Evolutionary conservation across 2,329 filamentous ascomycete genomes (phyloP).

Genomic region (Hypoxylon sp.): DNA sequence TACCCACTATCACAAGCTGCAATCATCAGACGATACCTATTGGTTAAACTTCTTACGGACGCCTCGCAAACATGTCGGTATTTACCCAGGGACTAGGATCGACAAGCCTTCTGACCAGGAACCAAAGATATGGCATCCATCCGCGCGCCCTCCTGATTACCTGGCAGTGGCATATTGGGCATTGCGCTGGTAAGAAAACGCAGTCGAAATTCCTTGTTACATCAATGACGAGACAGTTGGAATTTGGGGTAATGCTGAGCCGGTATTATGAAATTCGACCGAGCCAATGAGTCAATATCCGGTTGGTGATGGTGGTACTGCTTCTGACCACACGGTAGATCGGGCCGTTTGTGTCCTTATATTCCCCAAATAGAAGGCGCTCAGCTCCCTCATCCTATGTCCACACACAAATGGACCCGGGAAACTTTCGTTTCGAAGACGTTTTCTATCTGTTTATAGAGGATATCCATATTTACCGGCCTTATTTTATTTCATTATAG

Average conservation of each 20-base stretch:
- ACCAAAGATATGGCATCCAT: slow-evolving; percentile 29
- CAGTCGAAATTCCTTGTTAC: slow-evolving; percentile 26
- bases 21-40: slow-evolving; percentile 17
- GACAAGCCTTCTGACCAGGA: slow-evolving; percentile 19
- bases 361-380: slow-evolving; percentile 35
- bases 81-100: slow-evolving; percentile 35
- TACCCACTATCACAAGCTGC: slow-evolving; percentile 17
- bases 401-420: slow-evolving; percentile 22
- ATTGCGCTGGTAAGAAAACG: slow-evolving; percentile 19
- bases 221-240: slow-evolving; percentile 32
- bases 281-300: slow-evolving; percentile 38
- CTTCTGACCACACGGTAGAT: slow-evolving; percentile 38
- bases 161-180: slow-evolving; percentile 33
- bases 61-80: slow-evolving; percentile 30
- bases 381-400: slow-evolving; percentile 9
- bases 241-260: slow-evolving; percentile 31
- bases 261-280: slow-evolving; percentile 36
- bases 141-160: slow-evolving; percentile 22
- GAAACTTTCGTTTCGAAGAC: slow-evolving; percentile 30
- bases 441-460: slow-evolving; percentile 4
- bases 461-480: slow-evolving; percentile 6
- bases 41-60: slow-evolving; percentile 21
- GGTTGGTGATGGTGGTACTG: slow-evolving; percentile 41
- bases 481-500: slow-evolving; percentile 14
- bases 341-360: slow-evolving; percentile 34